Evolutionary conservation across 1,139 yeast species (phyloP).

Genomic region (Pneumocystis murina): DNA sequence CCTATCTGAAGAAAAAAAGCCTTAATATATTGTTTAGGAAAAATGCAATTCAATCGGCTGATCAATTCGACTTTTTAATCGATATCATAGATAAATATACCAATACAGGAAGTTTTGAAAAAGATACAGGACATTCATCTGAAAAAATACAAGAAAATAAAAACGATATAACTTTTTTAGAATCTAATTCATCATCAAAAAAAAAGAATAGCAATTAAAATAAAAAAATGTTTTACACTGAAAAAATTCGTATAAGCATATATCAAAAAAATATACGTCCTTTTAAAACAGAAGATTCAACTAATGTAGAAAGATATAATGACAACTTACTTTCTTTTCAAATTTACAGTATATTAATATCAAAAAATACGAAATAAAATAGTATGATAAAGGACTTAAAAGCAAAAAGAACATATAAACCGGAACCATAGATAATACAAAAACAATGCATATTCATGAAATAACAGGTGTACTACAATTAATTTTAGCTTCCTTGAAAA

Average conservation of each 20-base stretch:
- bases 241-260: no score
- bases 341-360: no score
- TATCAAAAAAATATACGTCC: no score
- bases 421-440: not conserved
- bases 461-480: not conserved
- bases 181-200: not conserved
- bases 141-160: not conserved
- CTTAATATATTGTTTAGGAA: conserved; percentile 22
- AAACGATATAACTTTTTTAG: not conserved
- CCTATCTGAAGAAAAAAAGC: not conserved
- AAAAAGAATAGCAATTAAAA: not conserved
- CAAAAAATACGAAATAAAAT: no score
- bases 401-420: not conserved
- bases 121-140: not conserved
- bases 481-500: conserved; percentile 12
- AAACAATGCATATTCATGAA: not conserved
- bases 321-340: no score
- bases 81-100: conserved; percentile 45
- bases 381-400: no score
- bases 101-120: not conserved
- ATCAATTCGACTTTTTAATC: conserved; percentile 79
- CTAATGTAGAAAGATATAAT: no score
- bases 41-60: conserved; percentile 70
- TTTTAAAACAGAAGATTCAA: no score
- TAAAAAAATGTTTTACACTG: not conserved